Conservation (phyloP, 371 early-diverging fungal genomes). For the Basidiobolus meristosporus region DNA sequence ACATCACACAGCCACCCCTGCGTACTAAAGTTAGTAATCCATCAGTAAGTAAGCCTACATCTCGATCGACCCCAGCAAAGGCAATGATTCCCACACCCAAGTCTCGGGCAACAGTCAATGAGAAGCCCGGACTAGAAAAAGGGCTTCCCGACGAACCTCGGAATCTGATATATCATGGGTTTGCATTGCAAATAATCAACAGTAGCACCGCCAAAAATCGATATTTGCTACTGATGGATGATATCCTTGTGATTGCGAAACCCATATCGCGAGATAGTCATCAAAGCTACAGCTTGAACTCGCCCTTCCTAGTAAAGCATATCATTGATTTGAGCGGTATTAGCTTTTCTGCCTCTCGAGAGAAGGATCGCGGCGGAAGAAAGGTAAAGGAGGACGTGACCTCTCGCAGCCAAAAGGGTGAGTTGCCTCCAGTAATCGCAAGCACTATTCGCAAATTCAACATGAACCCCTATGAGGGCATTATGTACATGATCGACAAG, state of each 20-base stretch:
- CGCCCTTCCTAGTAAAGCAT: slow-evolving; percentile 21
- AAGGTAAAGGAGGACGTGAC: neutral
- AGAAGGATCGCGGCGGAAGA: no score
- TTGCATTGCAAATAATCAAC: slow-evolving; percentile 45
- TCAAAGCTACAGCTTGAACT: neutral
- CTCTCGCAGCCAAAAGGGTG: neutral
- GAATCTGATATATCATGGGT: slow-evolving; percentile 46
- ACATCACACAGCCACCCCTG: no score
- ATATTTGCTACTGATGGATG: slow-evolving; percentile 56
- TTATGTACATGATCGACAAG: slow-evolving; percentile 41
- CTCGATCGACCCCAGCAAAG: no score
- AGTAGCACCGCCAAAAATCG: slow-evolving; percentile 37
- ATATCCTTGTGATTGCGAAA: slow-evolving; percentile 52
- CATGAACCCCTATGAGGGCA: slow-evolving; percentile 33
- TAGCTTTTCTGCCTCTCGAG: slow-evolving; percentile 15
- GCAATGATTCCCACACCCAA: no score
- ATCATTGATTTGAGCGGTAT: slow-evolving; percentile 19
- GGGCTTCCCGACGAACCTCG: no score
- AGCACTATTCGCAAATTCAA: slow-evolving; percentile 38
- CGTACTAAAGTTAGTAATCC: no score
- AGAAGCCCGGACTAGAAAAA: no score
- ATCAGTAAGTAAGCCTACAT: no score
- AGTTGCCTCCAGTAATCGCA: slow-evolving; percentile 28
- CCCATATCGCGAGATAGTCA: slow-evolving; percentile 6
- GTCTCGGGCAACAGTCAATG: no score